Evolutionary conservation across 495 filamentous ascomycete species (phyloP).

Genomic region (Viridothelium virens): DNA sequence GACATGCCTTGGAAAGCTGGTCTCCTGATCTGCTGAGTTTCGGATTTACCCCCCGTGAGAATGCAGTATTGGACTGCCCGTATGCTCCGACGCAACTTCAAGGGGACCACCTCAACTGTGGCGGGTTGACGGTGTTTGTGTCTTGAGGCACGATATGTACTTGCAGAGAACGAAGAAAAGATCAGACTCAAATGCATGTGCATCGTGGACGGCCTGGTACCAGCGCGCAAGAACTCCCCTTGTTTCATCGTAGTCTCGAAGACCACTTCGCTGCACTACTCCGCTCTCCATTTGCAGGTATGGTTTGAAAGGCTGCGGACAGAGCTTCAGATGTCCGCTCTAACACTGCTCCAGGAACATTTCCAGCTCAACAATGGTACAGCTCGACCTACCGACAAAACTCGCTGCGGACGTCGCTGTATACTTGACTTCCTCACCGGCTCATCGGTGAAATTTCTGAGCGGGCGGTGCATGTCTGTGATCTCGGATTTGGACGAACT

Average conservation of each 20-base stretch:
- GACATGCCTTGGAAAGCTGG: background rate
- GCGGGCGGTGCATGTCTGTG: slow-evolving; percentile 13
- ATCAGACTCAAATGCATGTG: background rate
- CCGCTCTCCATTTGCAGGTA: background rate
- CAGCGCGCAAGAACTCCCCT: background rate
- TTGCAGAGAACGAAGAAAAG: background rate
- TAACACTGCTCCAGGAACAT: background rate
- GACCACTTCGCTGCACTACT: background rate
- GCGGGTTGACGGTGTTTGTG: background rate
- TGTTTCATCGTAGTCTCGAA: background rate
- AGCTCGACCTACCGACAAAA: background rate
- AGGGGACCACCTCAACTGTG: background rate
- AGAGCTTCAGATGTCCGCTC: background rate
- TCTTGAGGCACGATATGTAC: background rate
- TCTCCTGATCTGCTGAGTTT: background rate
- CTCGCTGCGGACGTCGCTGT: slow-evolving; percentile 16
- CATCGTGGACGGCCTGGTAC: background rate
- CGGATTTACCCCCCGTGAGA: background rate
- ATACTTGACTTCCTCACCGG: slow-evolving; percentile 9
- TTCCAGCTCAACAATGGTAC: background rate
- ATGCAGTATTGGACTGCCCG: background rate
- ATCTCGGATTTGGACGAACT: slow-evolving; percentile 21
- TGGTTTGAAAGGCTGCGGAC: background rate
- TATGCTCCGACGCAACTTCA: background rate
- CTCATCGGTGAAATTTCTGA: slow-evolving; percentile 1